Conservation (phyloP, 78 protist species). For the Planoprotostelium fungivorum region DNA sequence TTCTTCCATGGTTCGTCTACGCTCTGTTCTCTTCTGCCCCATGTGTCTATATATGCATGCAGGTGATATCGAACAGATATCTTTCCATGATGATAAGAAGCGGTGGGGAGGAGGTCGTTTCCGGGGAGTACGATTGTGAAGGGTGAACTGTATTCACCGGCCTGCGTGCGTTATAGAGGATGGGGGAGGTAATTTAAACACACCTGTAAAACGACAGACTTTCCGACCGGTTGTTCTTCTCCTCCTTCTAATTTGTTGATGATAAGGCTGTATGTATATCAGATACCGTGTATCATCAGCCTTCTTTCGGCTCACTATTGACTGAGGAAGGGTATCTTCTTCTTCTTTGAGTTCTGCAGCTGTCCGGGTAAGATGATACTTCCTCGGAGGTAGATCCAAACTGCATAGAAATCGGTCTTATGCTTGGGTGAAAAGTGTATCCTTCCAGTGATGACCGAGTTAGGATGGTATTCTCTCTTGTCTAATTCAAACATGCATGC, state of each 20-base stretch:
- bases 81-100: not conserved
- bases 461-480: not conserved
- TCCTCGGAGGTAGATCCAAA: not conserved
- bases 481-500: not conserved
- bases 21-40: not conserved
- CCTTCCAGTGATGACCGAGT: not conserved
- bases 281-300: not conserved
- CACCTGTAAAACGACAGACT: not conserved
- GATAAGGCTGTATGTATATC: too few species aligned
- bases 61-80: not conserved
- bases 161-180: not conserved
- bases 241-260: not conserved
- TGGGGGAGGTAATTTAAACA: not conserved
- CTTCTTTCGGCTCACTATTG: not conserved
- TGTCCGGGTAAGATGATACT: not conserved
- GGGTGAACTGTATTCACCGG: not conserved
- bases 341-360: not conserved
- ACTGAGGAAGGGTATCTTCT: not conserved
- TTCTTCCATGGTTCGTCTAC: not conserved
- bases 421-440: not conserved
- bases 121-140: not conserved
- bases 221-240: not conserved
- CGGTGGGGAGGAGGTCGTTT: not conserved
- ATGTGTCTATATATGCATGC: not conserved
- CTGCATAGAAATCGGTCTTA: not conserved